Percentiles rank a stretch among this genome's conserved stretches.
Conservation (phyloP, 2,329 filamentous ascomycete species). For the Diaporthe vaccinii region DNA sequence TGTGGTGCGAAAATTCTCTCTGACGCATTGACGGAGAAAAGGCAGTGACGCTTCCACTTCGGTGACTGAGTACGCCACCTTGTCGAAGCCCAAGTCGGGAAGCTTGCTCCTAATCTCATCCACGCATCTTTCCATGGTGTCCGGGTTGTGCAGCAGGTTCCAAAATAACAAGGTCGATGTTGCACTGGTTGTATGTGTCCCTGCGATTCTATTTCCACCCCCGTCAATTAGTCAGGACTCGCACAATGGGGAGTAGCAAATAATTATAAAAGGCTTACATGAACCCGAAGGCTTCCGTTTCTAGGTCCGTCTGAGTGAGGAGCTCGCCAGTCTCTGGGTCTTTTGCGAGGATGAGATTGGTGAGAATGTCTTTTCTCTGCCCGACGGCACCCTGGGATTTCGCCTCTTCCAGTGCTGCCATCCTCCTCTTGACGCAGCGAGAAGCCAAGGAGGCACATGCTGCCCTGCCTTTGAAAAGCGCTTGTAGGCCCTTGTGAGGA, state of each 20-base stretch:
- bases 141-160: constrained; percentile 10
- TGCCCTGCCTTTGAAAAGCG: neutral
- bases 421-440: constrained; percentile 9
- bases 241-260: neutral
- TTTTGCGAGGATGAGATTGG: constrained; percentile 52
- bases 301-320: constrained; percentile 48
- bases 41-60: constrained; percentile 3
- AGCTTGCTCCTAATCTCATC: neutral
- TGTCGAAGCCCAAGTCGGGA: neutral
- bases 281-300: constrained; percentile 18
- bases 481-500: constrained; percentile 9
- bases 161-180: constrained; percentile 10
- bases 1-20: constrained; percentile 8
- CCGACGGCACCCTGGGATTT: neutral
- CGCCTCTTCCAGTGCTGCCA: neutral
- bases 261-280: neutral
- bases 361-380: constrained; percentile 51
- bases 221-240: neutral
- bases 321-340: constrained; percentile 52
- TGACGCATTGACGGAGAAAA: constrained; percentile 8
- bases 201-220: neutral
- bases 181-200: constrained; percentile 18
- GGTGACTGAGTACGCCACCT: constrained; percentile 13
- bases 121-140: neutral
- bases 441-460: constrained; percentile 10